Evolutionary conservation across 345 rosid species (phyloP).

Genomic region (Salix dunnii): DNA sequence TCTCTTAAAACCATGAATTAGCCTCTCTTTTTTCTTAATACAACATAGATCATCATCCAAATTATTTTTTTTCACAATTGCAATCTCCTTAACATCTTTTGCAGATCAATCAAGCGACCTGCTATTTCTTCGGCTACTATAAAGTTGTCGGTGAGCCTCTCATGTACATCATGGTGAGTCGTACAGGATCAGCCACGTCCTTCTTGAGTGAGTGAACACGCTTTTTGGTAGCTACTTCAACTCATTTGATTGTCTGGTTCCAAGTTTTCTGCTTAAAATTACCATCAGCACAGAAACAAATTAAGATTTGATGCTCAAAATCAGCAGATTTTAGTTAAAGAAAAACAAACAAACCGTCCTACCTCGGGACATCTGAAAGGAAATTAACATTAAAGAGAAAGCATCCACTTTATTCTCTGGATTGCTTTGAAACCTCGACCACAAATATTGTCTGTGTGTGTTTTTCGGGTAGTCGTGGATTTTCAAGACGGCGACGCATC

Average conservation of each 20-base stretch:
- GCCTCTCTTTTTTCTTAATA: no score
- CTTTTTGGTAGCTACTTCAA: no score
- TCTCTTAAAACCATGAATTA: no score
- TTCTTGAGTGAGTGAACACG: background rate
- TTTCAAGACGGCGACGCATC: background rate
- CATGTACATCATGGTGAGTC: constrained; percentile 10
- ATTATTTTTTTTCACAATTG: no score
- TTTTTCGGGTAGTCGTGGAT: background rate
- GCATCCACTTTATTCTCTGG: background rate
- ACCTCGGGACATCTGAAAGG: background rate
- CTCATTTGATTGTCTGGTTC: no score
- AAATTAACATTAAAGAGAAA: background rate
- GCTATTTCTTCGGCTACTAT: background rate
- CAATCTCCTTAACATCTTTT: no score
- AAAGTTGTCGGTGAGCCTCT: background rate
- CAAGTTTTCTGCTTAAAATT: no score
- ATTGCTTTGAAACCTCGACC: background rate
- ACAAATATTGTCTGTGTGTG: background rate
- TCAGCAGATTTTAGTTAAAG: background rate
- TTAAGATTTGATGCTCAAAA: background rate
- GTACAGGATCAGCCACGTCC: background rate
- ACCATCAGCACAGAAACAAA: no score
- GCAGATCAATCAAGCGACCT: background rate
- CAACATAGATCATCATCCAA: no score
- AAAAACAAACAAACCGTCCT: background rate